Percentiles rank a stretch among this genome's conserved stretches.
Evolutionary conservation across 2,329 filamentous ascomycete species (phyloP).

Genomic region (Calonectria henricotiae): DNA sequence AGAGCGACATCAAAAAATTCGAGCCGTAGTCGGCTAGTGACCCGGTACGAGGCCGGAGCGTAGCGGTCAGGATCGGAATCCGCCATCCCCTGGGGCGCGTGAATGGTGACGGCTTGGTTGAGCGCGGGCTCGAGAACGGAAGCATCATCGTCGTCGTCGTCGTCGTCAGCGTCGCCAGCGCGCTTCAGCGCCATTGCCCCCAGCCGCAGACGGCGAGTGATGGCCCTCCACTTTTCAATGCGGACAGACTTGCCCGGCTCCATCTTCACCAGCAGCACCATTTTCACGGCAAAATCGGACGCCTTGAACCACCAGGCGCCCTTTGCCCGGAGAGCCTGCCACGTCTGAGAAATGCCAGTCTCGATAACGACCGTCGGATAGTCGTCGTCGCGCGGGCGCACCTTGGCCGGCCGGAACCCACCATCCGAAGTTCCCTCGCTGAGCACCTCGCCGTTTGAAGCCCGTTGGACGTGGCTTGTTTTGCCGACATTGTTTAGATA

Average conservation of each 20-base stretch:
- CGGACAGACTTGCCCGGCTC: background rate
- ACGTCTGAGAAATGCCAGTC: background rate
- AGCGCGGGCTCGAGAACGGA: background rate
- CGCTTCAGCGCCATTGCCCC: background rate
- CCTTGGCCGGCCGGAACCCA: background rate
- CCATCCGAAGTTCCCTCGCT: background rate
- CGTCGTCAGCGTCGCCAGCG: background rate
- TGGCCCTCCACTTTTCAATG: background rate
- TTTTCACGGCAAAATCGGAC: background rate
- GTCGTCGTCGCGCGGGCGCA: background rate
- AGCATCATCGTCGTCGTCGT: background rate
- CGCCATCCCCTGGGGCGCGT: background rate
- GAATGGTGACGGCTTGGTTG: background rate
- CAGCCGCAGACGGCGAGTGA: background rate
- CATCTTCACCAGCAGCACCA: background rate
- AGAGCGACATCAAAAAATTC: background rate
- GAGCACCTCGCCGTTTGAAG: background rate
- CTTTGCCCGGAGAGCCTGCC: background rate
- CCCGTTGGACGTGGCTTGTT: background rate
- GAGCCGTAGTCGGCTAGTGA: constrained; percentile 4
- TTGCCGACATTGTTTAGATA: background rate
- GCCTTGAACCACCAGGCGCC: background rate
- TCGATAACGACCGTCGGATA: background rate
- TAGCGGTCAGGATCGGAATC: background rate
- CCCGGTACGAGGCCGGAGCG: background rate